phyloP scores from a whole-genome alignment of 805 yeast genomes.

The Candida tammaniensis region DNA sequence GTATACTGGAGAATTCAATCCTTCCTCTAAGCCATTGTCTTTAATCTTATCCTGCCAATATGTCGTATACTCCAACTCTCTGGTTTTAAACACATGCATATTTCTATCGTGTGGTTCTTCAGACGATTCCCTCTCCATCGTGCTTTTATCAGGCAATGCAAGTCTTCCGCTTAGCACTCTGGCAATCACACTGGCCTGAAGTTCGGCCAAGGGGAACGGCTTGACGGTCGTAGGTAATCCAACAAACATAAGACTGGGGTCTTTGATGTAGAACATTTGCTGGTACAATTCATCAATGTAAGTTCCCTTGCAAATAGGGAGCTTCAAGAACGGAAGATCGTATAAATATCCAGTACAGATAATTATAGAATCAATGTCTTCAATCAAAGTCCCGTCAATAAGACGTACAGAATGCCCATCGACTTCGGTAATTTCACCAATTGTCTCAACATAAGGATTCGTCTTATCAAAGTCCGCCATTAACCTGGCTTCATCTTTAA shows the following conservation, averaged over 20 bases:
- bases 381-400: constrained; percentile 1
- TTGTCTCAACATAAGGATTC: constrained; percentile 10
- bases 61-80: constrained; percentile 59
- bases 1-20: constrained; percentile 12
- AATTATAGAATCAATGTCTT: constrained; percentile 26
- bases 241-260: constrained; percentile 43
- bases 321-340: constrained; percentile 29
- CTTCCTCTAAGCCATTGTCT: constrained; percentile 5
- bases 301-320: constrained; percentile 7
- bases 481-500: constrained; percentile 11
- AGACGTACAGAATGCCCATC: constrained; percentile 15
- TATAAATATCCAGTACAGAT: constrained; percentile 41
- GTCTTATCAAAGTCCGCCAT: constrained; percentile 3
- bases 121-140: constrained; percentile 32
- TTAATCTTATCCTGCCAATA: constrained; percentile 21
- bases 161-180: constrained; percentile 42
- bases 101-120: constrained; percentile 21
- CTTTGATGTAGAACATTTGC: constrained; percentile 45
- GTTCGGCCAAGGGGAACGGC: constrained; percentile 50
- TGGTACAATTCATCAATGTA: constrained; percentile 29
- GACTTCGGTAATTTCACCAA: constrained; percentile 27
- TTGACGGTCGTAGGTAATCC: constrained; percentile 45
- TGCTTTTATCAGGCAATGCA: constrained; percentile 34
- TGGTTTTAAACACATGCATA: constrained; percentile 48
- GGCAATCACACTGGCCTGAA: constrained; percentile 44